Conservation (phyloP, 495 filamentous ascomycete species). For the Penicillium atrosanguineum region DNA sequence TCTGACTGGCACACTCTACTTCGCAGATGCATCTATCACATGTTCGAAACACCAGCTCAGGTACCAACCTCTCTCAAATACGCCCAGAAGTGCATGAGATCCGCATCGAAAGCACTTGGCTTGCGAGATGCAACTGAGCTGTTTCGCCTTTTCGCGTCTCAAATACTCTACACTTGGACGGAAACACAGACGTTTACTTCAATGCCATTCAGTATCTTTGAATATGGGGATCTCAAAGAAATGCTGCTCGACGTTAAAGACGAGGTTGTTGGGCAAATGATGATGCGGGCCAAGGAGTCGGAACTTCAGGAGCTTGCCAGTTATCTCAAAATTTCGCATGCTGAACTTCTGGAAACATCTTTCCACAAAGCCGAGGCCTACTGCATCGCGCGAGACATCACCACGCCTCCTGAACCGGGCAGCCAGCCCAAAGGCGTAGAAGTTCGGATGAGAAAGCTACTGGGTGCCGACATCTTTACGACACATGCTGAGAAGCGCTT, state of each 20-base stretch:
- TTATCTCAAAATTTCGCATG: constrained; percentile 50
- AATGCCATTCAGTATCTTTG: constrained; percentile 81
- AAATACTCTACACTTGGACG: constrained; percentile 93
- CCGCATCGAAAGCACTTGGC: constrained; percentile 61
- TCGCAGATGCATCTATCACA: constrained; percentile 82
- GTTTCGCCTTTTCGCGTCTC: constrained; percentile 85
- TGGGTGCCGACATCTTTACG: constrained; percentile 65
- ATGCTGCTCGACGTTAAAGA: constrained; percentile 71
- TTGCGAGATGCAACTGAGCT: constrained; percentile 63
- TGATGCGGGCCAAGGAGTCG: constrained; percentile 74
- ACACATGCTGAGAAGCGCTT: constrained; percentile 64
- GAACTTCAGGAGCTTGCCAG: constrained; percentile 57
- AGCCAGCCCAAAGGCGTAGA: constrained; percentile 61
- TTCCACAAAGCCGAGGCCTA: constrained; percentile 85
- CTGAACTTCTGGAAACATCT: constrained; percentile 59
- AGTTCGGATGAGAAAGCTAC: constrained; percentile 59
- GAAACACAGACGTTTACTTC: constrained; percentile 57
- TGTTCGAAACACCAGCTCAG: constrained; percentile 81
- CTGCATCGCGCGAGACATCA: constrained; percentile 75
- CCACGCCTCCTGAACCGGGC: constrained; percentile 51
- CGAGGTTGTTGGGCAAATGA: constrained; percentile 77
- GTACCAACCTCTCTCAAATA: constrained; percentile 61
- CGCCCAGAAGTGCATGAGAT: constrained; percentile 65
- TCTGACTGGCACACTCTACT: constrained; percentile 77
- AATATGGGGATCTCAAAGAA: constrained; percentile 65